Base-by-base conservation (phyloP, 345 rosid genomes). In the Pugionium cornutum region DNA sequence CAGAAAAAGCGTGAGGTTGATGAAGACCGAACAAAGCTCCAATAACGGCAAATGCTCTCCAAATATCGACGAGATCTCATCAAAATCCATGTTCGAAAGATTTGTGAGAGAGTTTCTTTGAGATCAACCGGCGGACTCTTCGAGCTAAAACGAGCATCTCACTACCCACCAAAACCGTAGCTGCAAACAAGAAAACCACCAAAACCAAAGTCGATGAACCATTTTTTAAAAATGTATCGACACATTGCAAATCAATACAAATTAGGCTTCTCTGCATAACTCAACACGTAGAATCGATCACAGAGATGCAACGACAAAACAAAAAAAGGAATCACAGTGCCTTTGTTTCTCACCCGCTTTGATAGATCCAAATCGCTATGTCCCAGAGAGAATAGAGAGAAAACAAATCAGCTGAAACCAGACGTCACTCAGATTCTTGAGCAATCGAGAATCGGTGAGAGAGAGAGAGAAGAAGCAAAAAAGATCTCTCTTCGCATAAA, bases 21-120 rank as follows among this genome's bases (percentile, higher is more conserved):
- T 63, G 77, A 85, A 82, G 57, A 91, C 67, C 7, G 96, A 87
- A 45, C 81, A 82, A n/a, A 91, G 81, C 65, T 95, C 96, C 78
- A 86, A 64, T 0, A 78, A 1, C 27, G 89, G 88, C 36, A 88
- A 58, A 53, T 80, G 79, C 6, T 57, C 62, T 9, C 27, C 29
- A 7, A 76, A 66, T 45, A 65, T 4, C 1, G 54, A 74, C 2
- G 70, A 65, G 69, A 79, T 68, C 75, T 54, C 76, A 33, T 71
- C 31, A 45, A 81, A 73, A 75, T 44, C 83, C 88, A 83, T 83
- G 44, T 63, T 75, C 26, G 74, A 25, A 30, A 11, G 76, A 73
- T 69, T 35, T 26, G 75, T 28, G 35, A 72, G 59, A 65, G 52
- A 53, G 68, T 32, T 41, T 7, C 59, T 67, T 59, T 44, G 70